phyloP scores from a whole-genome alignment of 2,329 filamentous ascomycete genomes.

The Setomelanomma holmii region DNA sequence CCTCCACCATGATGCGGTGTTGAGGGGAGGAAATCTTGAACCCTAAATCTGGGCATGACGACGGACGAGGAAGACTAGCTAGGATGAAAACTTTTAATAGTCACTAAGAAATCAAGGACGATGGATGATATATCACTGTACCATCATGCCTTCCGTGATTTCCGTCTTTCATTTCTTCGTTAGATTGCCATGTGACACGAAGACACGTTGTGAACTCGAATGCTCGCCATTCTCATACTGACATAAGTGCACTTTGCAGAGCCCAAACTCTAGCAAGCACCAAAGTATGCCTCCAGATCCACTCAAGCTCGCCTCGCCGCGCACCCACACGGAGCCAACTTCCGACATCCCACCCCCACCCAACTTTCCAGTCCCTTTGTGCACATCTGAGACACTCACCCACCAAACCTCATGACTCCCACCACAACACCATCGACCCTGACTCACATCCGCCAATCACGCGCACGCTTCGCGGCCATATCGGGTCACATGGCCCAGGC shows the following conservation, averaged over 20 bases:
- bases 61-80: constrained; percentile 11
- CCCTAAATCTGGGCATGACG: constrained; percentile 16
- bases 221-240: no score
- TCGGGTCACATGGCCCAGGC: constrained; percentile 25
- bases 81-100: constrained; percentile 4
- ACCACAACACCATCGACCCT: constrained; percentile 13
- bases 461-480: constrained; percentile 4
- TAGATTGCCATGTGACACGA: no score
- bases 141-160: constrained; percentile 18
- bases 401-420: constrained; percentile 12
- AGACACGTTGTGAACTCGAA: no score
- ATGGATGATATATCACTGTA: constrained; percentile 18
- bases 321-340: background rate
- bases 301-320: background rate
- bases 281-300: background rate
- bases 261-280: no score
- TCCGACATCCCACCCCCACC: background rate
- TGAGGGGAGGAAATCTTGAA: constrained; percentile 17
- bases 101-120: constrained; percentile 11
- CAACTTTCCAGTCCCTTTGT: no score
- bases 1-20: constrained; percentile 22
- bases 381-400: constrained; percentile 24
- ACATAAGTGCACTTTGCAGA: constrained; percentile 1
- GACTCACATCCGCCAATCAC: constrained; percentile 2
- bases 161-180: no score